phyloP scores from a whole-genome alignment of 192 early-diverging fungal genomes.

The Kappamyces sp. region DNA sequence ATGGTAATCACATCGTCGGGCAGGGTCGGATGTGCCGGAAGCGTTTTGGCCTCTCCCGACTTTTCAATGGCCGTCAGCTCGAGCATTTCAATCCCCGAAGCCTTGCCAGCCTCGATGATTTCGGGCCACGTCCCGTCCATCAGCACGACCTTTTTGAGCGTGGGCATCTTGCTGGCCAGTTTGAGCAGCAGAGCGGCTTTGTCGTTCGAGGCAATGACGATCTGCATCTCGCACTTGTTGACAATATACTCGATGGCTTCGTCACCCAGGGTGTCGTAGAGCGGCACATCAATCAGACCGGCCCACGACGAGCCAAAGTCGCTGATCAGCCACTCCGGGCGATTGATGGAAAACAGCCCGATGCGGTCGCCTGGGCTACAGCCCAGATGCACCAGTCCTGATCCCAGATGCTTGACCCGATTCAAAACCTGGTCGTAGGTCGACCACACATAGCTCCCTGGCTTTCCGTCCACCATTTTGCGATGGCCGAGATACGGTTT shows the following conservation, averaged over 20 bases:
- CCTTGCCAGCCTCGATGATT: conserved; percentile 19
- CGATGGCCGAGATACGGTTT: conserved; percentile 60
- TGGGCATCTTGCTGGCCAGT: conserved; percentile 33
- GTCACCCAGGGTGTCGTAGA: conserved; percentile 72
- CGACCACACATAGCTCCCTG: conserved; percentile 62
- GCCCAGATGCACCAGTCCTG: conserved; percentile 38
- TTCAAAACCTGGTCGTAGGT: conserved; percentile 53
- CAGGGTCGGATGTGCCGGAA: not conserved
- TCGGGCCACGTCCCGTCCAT: conserved; percentile 33
- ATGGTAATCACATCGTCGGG: conserved; percentile 13
- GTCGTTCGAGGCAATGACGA: conserved; percentile 49
- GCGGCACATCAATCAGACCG: conserved; percentile 60
- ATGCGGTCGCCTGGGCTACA: conserved; percentile 33
- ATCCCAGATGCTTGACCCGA: conserved; percentile 54
- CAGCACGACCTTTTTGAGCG: conserved; percentile 37
- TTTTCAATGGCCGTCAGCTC: conserved; percentile 12
- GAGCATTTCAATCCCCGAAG: conserved; percentile 13
- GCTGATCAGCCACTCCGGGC: conserved; percentile 67
- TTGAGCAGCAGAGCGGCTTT: conserved; percentile 25
- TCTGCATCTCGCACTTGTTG: conserved; percentile 62
- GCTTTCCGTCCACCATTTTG: conserved; percentile 42
- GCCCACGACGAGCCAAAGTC: conserved; percentile 60
- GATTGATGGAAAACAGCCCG: conserved; percentile 70
- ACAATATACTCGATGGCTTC: conserved; percentile 67
- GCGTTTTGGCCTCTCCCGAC: not conserved